Evolutionary conservation across 2,329 filamentous ascomycete genomes (phyloP).

Genomic region (Aspergillus sp.): DNA sequence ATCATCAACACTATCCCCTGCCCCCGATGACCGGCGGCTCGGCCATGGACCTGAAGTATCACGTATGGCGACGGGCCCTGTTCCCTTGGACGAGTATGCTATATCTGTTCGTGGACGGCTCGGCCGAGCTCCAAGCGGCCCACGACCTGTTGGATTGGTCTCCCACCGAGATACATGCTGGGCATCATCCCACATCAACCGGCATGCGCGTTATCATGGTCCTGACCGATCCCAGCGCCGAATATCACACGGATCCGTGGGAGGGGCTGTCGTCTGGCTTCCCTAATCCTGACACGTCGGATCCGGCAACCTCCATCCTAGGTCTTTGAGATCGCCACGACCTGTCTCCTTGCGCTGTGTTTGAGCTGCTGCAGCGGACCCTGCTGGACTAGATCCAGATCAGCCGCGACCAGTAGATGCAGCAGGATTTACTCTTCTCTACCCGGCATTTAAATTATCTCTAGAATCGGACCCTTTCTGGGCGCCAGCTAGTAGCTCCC

Average conservation of each 20-base stretch:
- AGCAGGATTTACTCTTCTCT: slow-evolving; percentile 12
- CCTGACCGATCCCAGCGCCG: slow-evolving; percentile 4
- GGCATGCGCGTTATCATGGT: slow-evolving; percentile 12
- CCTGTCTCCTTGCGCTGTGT: slow-evolving; percentile 12
- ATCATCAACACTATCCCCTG: background rate
- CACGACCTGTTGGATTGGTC: slow-evolving; percentile 8
- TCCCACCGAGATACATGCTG: background rate
- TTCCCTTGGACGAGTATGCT: slow-evolving; percentile 17
- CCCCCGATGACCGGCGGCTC: background rate
- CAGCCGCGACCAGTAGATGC: background rate
- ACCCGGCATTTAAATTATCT: slow-evolving; percentile 11
- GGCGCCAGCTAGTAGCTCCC: background rate
- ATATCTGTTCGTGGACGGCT: slow-evolving; percentile 17
- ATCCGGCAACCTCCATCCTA: slow-evolving; percentile 1
- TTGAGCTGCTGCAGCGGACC: slow-evolving; percentile 16
- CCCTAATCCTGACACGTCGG: background rate
- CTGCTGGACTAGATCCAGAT: slow-evolving; percentile 10
- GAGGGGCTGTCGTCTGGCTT: background rate
- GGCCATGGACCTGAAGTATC: background rate
- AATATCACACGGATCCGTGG: background rate
- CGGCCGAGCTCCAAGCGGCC: slow-evolving; percentile 8
- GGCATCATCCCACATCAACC: background rate
- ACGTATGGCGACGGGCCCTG: slow-evolving; percentile 1
- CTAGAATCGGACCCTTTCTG: background rate
- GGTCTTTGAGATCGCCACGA: slow-evolving; percentile 14